Conservation (phyloP, 139 green algal genomes). For the Chlamydomonas schloesseri region DNA sequence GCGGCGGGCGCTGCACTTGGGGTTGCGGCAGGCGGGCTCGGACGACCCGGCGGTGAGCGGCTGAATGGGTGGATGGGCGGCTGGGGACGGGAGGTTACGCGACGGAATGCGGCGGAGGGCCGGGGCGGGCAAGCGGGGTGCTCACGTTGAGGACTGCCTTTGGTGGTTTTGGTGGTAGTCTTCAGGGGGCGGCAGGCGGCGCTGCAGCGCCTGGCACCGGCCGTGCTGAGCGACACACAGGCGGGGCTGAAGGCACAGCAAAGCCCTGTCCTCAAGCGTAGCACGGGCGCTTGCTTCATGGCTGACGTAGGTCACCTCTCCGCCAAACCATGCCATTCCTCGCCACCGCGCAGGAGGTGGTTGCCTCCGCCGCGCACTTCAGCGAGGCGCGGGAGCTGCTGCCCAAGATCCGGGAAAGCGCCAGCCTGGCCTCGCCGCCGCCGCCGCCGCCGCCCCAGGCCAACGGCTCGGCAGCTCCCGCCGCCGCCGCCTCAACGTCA, state of each 20-base stretch:
- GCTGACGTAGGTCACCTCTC: no score
- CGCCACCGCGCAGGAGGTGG: slow-evolving; percentile 20
- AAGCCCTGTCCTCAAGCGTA: no score
- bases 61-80: not conserved
- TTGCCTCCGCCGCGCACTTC: not conserved
- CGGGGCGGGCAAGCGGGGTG: no score
- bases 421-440: not conserved
- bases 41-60: not conserved
- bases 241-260: no score
- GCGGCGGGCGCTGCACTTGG: not conserved
- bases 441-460: not conserved
- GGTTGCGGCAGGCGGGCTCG: not conserved
- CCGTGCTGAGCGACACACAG: no score
- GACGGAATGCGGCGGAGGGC: no score
- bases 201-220: no score
- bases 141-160: no score
- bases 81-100: not conserved
- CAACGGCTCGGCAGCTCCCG: not conserved
- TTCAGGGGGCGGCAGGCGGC: no score
- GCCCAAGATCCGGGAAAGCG: not conserved
- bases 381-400: not conserved
- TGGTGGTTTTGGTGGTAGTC: no score
- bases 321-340: no score
- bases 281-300: no score
- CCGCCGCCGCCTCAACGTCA: not conserved